A percentile compares a stretch with the other conserved stretches of the same genome.
These are phyloP conservation scores for Glutinoglossum americanum DNA, from an alignment of 495 filamentous ascomycete species.

Conservation along the genomic window DNA sequence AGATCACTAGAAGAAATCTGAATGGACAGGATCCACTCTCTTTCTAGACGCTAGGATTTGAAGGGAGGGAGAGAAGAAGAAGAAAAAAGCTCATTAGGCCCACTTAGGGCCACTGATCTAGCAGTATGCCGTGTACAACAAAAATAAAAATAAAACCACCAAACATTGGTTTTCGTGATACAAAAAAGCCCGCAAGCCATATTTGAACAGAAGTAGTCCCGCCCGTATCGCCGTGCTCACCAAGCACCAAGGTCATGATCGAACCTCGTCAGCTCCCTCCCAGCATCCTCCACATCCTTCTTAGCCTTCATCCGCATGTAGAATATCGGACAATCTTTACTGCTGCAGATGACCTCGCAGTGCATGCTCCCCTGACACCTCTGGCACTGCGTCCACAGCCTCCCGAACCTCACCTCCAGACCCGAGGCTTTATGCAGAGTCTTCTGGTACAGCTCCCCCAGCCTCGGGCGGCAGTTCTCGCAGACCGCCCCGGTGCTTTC, in stretches of 20 bases:
- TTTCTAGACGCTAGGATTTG: no score
- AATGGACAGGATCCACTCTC: no score
- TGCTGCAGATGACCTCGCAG: conserved; percentile 91
- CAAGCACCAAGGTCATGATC: conserved; percentile 54
- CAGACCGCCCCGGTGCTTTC: conserved; percentile 79
- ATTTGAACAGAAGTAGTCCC: no score
- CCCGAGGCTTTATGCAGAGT: conserved; percentile 70
- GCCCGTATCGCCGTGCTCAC: conserved; percentile 15
- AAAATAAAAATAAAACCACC: no score
- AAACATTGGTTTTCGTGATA: no score
- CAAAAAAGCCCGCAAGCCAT: no score
- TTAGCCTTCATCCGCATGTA: conserved; percentile 99
- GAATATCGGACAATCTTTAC: conserved; percentile 93
- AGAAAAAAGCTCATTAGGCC: no score
- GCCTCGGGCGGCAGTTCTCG: conserved; percentile 55
- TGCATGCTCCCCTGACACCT: conserved; percentile 94
- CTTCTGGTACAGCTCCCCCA: conserved; percentile 87
- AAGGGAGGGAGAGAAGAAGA: no score
- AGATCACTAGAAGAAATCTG: no score
- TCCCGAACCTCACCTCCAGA: conserved; percentile 75
- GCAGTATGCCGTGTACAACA: no score
- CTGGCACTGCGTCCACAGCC: conserved; percentile 97
- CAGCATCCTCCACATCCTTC: conserved; percentile 91
- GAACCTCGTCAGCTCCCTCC: conserved; percentile 78
- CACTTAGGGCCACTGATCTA: no score